These are phyloP conservation scores for Pichia sp. DNA, from an alignment of 1,139 yeast species.

Conservation along the genomic window DNA sequence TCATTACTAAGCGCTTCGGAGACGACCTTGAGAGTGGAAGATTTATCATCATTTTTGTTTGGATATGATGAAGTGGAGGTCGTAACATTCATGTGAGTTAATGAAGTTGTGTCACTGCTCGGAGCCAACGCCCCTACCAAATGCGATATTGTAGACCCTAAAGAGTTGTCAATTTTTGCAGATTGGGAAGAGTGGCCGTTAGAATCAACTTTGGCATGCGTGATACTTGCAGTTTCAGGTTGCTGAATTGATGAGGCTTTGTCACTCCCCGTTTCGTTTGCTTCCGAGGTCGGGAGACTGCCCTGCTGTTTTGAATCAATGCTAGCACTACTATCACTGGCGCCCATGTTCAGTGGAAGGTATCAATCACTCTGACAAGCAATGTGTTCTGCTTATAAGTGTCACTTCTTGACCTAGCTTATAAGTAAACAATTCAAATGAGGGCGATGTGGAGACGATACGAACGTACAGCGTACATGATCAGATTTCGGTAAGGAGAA, in stretches of 20 bases:
- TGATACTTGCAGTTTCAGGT: neutral
- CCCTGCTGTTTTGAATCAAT: neutral
- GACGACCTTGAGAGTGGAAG: slow-evolving; percentile 4
- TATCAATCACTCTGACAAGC: neutral
- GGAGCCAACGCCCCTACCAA: slow-evolving; percentile 13
- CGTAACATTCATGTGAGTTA: slow-evolving; percentile 9
- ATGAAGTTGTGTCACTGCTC: slow-evolving; percentile 10
- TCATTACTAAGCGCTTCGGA: neutral
- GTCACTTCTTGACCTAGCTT: neutral
- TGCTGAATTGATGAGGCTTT: neutral
- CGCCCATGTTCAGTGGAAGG: neutral
- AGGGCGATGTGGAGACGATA: neutral
- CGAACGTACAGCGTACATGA: neutral
- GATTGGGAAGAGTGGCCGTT: neutral
- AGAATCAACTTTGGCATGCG: neutral
- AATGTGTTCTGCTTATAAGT: neutral
- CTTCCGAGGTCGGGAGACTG: neutral
- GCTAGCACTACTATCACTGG: neutral
- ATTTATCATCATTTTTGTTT: neutral
- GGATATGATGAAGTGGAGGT: slow-evolving; percentile 5
- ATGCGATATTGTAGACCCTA: slow-evolving; percentile 12
- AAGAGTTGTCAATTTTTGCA: neutral
- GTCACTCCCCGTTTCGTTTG: neutral
- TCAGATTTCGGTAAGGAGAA: neutral
- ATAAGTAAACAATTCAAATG: neutral